These are phyloP conservation scores for Chenopodium quinoa DNA, from an alignment of 148 eudicot species.

Conservation along the genomic window DNA sequence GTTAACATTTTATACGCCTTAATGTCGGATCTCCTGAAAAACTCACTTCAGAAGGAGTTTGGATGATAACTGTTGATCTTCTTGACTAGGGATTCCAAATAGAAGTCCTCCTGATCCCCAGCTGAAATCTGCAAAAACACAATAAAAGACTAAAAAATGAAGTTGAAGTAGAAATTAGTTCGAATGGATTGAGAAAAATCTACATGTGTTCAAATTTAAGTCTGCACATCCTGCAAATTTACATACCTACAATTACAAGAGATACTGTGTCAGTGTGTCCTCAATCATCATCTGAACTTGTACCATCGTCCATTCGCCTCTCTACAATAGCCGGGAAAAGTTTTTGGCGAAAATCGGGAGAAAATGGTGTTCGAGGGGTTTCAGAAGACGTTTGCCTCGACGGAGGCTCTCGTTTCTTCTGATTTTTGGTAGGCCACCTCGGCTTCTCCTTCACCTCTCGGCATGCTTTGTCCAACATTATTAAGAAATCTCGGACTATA, in stretches of 20 bases:
- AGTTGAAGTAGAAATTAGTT: not conserved
- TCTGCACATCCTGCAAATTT: not conserved
- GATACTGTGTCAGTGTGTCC: not conserved
- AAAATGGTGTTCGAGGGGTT: slow-evolving; percentile 29
- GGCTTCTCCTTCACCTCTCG: slow-evolving; percentile 59
- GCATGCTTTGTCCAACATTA: slow-evolving; percentile 68
- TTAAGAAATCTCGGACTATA: slow-evolving; percentile 60
- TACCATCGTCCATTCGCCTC: slow-evolving; percentile 40
- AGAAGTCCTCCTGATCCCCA: not conserved
- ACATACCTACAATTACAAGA: slow-evolving; percentile 20
- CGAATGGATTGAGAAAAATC: not conserved
- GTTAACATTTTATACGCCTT: not conserved
- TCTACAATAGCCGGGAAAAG: slow-evolving; percentile 46
- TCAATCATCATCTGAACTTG: slow-evolving; percentile 75
- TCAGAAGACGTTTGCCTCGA: slow-evolving; percentile 35
- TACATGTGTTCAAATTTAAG: not conserved
- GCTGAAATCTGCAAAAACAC: not conserved
- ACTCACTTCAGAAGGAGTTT: not conserved
- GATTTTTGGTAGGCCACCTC: slow-evolving; percentile 36
- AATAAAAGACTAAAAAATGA: not conserved
- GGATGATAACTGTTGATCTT: not conserved
- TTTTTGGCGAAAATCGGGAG: slow-evolving; percentile 43
- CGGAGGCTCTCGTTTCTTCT: slow-evolving; percentile 37
- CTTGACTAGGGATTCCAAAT: not conserved
- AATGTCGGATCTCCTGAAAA: not conserved